phyloP scores from a whole-genome alignment of 148 eudicot genomes.

The Rheum nobile region DNA sequence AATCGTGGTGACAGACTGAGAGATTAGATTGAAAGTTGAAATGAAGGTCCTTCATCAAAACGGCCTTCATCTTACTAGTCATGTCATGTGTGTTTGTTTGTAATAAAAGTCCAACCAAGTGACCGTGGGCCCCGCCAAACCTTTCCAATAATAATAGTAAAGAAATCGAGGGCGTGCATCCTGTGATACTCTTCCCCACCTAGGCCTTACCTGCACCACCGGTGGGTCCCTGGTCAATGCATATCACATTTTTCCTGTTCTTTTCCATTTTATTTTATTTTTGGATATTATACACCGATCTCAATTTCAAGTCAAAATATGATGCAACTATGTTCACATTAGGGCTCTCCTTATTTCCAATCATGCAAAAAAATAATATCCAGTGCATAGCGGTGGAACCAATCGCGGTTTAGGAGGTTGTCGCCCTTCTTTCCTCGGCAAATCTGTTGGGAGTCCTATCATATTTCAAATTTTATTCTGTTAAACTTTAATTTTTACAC shows the following conservation, averaged over 20 bases:
- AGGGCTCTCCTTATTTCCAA: neutral
- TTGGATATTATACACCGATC: neutral
- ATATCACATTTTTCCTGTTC: neutral
- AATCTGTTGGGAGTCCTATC: no score
- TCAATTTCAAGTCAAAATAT: neutral
- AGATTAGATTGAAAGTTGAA: no score
- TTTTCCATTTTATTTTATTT: neutral
- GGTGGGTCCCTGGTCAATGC: slow-evolving; percentile 2
- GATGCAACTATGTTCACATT: neutral
- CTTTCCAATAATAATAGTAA: no score
- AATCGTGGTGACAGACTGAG: no score
- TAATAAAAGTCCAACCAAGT: neutral
- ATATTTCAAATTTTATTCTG: no score
- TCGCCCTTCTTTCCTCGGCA: no score
- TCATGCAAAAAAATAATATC: neutral
- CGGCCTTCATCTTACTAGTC: neutral
- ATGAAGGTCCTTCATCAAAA: neutral
- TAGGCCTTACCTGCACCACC: slow-evolving; percentile 2
- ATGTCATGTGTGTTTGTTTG: neutral
- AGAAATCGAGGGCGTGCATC: neutral
- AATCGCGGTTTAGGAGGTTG: no score
- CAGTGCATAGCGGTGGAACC: no score
- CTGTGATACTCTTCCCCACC: slow-evolving; percentile 5
- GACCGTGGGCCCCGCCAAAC: neutral
- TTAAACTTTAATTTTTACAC: no score